phyloP scores from a whole-genome alignment of 768 basidiomycete genomes.

The Tephrocybe sp. region DNA sequence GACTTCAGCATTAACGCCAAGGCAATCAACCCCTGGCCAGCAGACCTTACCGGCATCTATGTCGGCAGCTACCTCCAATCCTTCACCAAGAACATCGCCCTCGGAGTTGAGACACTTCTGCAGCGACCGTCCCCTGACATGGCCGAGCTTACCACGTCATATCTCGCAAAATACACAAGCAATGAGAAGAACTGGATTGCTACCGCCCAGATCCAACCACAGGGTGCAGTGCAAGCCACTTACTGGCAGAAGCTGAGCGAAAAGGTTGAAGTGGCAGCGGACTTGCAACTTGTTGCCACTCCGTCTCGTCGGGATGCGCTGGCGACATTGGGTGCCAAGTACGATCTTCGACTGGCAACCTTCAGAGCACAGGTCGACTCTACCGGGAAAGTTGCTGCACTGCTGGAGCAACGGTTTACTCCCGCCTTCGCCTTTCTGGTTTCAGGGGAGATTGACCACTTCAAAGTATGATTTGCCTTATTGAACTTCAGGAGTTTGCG shows the following conservation, averaged over 20 bases:
- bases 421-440: slow-evolving; percentile 94
- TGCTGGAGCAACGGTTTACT: slow-evolving; percentile 94
- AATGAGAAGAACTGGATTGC: slow-evolving; percentile 84
- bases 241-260: slow-evolving; percentile 97
- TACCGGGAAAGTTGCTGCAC: slow-evolving; percentile 90
- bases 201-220: slow-evolving; percentile 84
- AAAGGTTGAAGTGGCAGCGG: slow-evolving; percentile 96
- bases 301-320: slow-evolving; percentile 86
- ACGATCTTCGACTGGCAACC: slow-evolving; percentile 90
- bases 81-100: slow-evolving; percentile 82
- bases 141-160: slow-evolving; percentile 70
- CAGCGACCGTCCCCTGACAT: slow-evolving; percentile 77
- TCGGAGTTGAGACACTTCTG: slow-evolving; percentile 83
- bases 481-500: slow-evolving; percentile 3
- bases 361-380: slow-evolving; percentile 96
- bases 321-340: slow-evolving; percentile 94
- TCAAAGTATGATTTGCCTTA: slow-evolving; percentile 63
- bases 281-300: slow-evolving; percentile 79
- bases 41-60: slow-evolving; percentile 89
- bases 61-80: slow-evolving; percentile 93
- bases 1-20: slow-evolving; percentile 88
- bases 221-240: slow-evolving; percentile 84
- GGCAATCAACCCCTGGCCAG: slow-evolving; percentile 87
- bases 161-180: slow-evolving; percentile 78
- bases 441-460: slow-evolving; percentile 97